Conservation (phyloP, 2,329 filamentous ascomycete species). For the Monosporascus cannonballus region DNA sequence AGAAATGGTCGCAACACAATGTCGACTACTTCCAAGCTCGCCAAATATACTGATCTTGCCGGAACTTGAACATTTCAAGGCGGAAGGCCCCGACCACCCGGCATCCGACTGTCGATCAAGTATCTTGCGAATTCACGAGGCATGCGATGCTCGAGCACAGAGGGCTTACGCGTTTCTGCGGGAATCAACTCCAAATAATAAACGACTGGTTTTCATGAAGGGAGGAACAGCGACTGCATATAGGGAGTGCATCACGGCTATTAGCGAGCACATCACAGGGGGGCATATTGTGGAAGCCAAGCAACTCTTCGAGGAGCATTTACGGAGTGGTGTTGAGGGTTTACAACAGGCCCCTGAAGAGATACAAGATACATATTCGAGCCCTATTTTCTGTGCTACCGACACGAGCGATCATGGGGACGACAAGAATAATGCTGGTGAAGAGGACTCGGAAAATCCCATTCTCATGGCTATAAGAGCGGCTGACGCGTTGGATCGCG, state of each 20-base stretch:
- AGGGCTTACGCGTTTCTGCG: slow-evolving; percentile 46
- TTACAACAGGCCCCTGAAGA: slow-evolving; percentile 16
- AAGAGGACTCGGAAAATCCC: slow-evolving; percentile 35
- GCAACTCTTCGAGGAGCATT: slow-evolving; percentile 42
- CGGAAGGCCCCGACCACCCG: slow-evolving; percentile 21
- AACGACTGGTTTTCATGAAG: slow-evolving; percentile 53
- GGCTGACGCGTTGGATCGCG: slow-evolving; percentile 50
- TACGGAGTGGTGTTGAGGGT: slow-evolving; percentile 42
- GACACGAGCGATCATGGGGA: slow-evolving; percentile 9
- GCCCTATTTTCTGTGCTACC: slow-evolving; percentile 3
- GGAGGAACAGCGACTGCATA: slow-evolving; percentile 52
- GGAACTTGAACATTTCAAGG: slow-evolving; percentile 40
- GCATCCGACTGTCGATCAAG: slow-evolving; percentile 32
- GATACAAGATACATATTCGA: slow-evolving; percentile 2
- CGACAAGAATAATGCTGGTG: slow-evolving; percentile 1
- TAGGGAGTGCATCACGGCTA: slow-evolving; percentile 46
- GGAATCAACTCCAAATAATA: slow-evolving; percentile 37
- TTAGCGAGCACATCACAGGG: slow-evolving; percentile 45
- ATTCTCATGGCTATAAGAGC: slow-evolving; percentile 51
- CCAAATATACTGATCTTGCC: slow-evolving; percentile 53
- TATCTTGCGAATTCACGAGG: slow-evolving; percentile 46
- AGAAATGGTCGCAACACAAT: slow-evolving; percentile 51
- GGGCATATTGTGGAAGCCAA: slow-evolving; percentile 46
- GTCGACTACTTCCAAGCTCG: slow-evolving; percentile 53
- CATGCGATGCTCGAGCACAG: slow-evolving; percentile 39